These are phyloP conservation scores for Fusarium piperis DNA, from an alignment of 2,329 filamentous ascomycete genomes.

Conservation along the genomic window DNA sequence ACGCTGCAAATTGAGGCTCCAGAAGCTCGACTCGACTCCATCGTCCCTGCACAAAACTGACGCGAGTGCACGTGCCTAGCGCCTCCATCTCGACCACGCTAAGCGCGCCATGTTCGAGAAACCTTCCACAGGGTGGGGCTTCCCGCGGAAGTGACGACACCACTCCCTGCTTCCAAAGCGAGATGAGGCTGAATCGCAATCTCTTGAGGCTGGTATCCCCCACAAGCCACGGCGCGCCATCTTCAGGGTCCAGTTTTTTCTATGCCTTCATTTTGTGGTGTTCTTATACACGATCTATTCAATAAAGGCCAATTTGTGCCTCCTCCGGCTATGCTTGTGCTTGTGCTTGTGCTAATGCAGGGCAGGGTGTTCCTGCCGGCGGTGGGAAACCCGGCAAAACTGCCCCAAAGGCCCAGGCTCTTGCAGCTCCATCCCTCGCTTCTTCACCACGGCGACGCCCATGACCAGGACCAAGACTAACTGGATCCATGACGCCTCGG, in stretches of 20 bases:
- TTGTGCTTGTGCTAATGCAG: slow-evolving; percentile 15
- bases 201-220: slow-evolving; percentile 27
- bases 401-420: slow-evolving; percentile 21
- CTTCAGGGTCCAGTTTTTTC: slow-evolving; percentile 32
- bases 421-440: slow-evolving; percentile 31
- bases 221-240: slow-evolving; percentile 21
- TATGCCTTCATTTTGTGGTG: slow-evolving; percentile 21
- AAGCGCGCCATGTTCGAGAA: slow-evolving; percentile 41
- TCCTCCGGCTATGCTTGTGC: slow-evolving; percentile 3
- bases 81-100: slow-evolving; percentile 3
- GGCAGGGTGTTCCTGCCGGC: slow-evolving; percentile 6
- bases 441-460: slow-evolving; percentile 39
- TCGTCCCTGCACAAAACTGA: slow-evolving; percentile 39
- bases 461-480: slow-evolving; percentile 13
- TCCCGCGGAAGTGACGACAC: slow-evolving; percentile 33
- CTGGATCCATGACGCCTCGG: slow-evolving; percentile 35
- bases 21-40: neutral
- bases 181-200: slow-evolving; percentile 40
- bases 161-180: slow-evolving; percentile 11
- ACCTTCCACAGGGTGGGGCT: slow-evolving; percentile 35
- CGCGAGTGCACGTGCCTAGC: slow-evolving; percentile 38
- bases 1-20: slow-evolving; percentile 34
- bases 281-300: neutral
- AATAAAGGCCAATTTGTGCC: slow-evolving; percentile 15
- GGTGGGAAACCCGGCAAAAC: slow-evolving; percentile 9